Evolutionary conservation across 352 stramenopile genomes (phyloP).

Genomic region (Globisporangium canariense): DNA sequence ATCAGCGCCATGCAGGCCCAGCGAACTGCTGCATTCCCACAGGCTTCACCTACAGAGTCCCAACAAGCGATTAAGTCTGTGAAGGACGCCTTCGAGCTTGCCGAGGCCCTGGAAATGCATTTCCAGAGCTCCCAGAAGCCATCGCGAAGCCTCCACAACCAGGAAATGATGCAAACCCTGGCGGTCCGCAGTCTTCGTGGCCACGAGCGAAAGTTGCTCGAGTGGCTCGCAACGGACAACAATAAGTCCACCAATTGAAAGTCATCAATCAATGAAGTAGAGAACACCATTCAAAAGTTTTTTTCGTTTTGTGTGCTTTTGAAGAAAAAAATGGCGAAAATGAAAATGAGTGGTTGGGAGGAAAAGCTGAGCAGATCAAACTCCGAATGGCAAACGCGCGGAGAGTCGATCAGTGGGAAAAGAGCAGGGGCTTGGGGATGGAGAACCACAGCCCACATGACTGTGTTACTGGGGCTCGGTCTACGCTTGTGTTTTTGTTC

Average conservation of each 20-base stretch:
- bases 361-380: background rate
- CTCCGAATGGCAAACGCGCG: background rate
- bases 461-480: no score
- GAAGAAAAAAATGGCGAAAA: background rate
- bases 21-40: background rate
- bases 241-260: background rate
- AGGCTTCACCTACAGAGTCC: background rate
- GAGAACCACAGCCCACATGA: no score
- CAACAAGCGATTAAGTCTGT: slow-evolving; percentile 5
- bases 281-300: background rate
- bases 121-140: slow-evolving; percentile 9
- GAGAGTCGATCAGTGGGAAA: no score
- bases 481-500: background rate
- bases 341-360: background rate
- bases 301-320: background rate
- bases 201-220: slow-evolving; percentile 33
- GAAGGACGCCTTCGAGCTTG: slow-evolving; percentile 18
- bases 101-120: slow-evolving; percentile 19
- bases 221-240: slow-evolving; percentile 28
- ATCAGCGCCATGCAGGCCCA: slow-evolving; percentile 17
- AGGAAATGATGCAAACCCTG: slow-evolving; percentile 22
- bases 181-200: slow-evolving; percentile 27
- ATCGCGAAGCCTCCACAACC: background rate
- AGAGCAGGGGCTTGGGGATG: no score
- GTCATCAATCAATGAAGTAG: slow-evolving; percentile 2